Base-by-base conservation (phyloP, 2,329 filamentous ascomycete genomes). In the Basipetospora chlamydospora region DNA sequence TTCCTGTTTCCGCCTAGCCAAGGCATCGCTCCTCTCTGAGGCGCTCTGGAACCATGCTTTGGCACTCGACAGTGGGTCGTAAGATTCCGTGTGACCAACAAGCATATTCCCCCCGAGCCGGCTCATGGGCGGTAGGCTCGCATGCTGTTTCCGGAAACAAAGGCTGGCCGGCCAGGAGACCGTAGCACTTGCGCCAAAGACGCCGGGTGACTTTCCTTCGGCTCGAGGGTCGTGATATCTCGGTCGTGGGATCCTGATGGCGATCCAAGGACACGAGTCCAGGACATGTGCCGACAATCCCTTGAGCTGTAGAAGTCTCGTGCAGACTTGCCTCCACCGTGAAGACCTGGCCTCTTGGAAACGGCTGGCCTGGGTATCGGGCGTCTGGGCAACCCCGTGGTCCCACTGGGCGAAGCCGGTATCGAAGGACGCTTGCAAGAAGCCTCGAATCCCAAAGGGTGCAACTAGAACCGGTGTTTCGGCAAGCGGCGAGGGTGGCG, bases 151-250 rank as follows among this genome's bases (percentile, higher is more conserved):
- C 36, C 65, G 63, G 39, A 70, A 70, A 44, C 68, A 72, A 2
- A 73, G 58, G 13, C 55, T 55, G 2, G 65, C 59, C 28, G 70
- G 71, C 70, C 70, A 75, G 9, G 65, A 60, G 17, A 73, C 59
- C 6, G 56, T 60, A 4, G 60, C 51, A 3, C 55, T 49, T 3
- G 56, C 43, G 8, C 48, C 52, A n/a, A 48, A 40, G 25, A 53
- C 42, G 2, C 60, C 56, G 3, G 56, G 55, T 28, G 55, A 50
- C 41, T 60, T 67, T 5, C 55, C 50, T 38, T 71, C 61, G 17
- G 46, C 42, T 25, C 57, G 61, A 13, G 52, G 46, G 26, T 68
- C 65, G 33, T 55, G 52, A 8, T 56, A 51, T 41, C 58, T 66
- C 16, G 58, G 58, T 17, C 60, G 61, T 21, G 63, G 54, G 23